A percentile compares a stretch with the other conserved stretches of the same genome.
Conservation (phyloP, 2,329 filamentous ascomycete species). For the Colletotrichum siamense region DNA sequence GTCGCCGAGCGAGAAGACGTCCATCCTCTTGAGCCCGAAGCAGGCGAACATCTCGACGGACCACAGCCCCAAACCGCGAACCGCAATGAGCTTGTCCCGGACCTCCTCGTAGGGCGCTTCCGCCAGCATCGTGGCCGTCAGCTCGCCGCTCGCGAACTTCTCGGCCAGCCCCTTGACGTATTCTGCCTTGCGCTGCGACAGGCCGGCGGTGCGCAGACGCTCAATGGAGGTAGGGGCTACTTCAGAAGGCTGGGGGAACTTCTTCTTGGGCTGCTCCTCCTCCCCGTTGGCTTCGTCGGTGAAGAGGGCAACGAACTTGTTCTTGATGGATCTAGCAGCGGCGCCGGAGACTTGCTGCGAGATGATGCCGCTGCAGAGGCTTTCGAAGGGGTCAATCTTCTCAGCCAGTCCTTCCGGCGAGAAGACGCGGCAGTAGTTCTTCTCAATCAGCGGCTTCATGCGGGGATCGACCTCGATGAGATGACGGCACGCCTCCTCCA, state of each 20-base stretch:
- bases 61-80: slow-evolving; percentile 88
- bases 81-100: slow-evolving; percentile 80
- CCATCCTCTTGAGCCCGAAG: slow-evolving; percentile 92
- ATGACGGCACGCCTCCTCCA: slow-evolving; percentile 78
- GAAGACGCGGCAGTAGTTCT: slow-evolving; percentile 80
- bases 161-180: slow-evolving; percentile 87
- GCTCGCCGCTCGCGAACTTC: slow-evolving; percentile 78
- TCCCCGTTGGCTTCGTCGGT: slow-evolving; percentile 34
- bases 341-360: slow-evolving; percentile 96
- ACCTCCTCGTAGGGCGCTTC: slow-evolving; percentile 86
- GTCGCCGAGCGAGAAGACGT: slow-evolving; percentile 92
- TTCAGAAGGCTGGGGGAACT: slow-evolving; percentile 78
- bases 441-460: slow-evolving; percentile 74
- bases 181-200: slow-evolving; percentile 94
- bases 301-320: slow-evolving; percentile 82
- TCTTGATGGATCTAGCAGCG: slow-evolving; percentile 87
- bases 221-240: slow-evolving; percentile 70
- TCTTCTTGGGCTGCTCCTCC: slow-evolving; percentile 25
- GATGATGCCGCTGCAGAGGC: slow-evolving; percentile 85
- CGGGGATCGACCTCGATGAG: slow-evolving; percentile 76
- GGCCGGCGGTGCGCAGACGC: slow-evolving; percentile 79
- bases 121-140: slow-evolving; percentile 78
- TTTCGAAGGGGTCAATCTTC: slow-evolving; percentile 86
- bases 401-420: slow-evolving; percentile 83
- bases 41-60: slow-evolving; percentile 98